phyloP scores from a whole-genome alignment of 2,329 filamentous ascomycete genomes.

The Scleromitrula shiraiana region DNA sequence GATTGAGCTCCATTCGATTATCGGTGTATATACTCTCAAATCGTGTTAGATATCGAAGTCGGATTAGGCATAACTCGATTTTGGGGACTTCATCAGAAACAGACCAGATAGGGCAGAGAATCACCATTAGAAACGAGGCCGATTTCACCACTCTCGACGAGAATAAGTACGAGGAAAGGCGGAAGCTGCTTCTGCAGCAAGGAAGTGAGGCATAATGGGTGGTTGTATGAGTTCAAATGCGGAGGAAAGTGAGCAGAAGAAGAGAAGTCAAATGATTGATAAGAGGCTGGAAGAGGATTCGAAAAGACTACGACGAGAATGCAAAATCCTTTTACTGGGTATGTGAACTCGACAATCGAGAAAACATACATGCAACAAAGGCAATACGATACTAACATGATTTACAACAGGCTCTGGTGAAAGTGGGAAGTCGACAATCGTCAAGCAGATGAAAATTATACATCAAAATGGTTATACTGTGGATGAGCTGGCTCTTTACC shows the following conservation, averaged over 20 bases:
- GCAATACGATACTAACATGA: constrained; percentile 16
- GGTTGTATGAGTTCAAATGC: constrained; percentile 78
- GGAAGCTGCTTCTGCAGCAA: constrained; percentile 26
- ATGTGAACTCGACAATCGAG: constrained; percentile 31
- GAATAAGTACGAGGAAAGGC: constrained; percentile 14
- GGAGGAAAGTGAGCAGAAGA: constrained; percentile 87
- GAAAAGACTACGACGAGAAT: constrained; percentile 86
- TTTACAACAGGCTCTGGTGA: constrained; percentile 73
- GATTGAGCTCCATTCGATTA: background rate
- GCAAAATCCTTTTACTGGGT: constrained; percentile 97
- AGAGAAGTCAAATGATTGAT: constrained; percentile 94
- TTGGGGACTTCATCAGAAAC: background rate
- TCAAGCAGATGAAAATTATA: constrained; percentile 99
- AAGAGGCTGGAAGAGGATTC: constrained; percentile 90
- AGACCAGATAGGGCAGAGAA: too few species aligned
- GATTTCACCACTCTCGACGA: background rate
- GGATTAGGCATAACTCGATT: background rate
- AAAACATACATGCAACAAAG: background rate
- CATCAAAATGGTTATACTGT: constrained; percentile 95
- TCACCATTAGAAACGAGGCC: too few species aligned
- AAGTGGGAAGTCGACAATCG: constrained; percentile 97
- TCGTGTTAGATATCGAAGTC: constrained; percentile 5
- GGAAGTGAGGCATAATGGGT: constrained; percentile 58
- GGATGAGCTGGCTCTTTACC: constrained; percentile 89
- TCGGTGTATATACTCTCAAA: background rate